phyloP scores from a whole-genome alignment of 352 stramenopile genomes.

The Aphanomyces euteiches region DNA sequence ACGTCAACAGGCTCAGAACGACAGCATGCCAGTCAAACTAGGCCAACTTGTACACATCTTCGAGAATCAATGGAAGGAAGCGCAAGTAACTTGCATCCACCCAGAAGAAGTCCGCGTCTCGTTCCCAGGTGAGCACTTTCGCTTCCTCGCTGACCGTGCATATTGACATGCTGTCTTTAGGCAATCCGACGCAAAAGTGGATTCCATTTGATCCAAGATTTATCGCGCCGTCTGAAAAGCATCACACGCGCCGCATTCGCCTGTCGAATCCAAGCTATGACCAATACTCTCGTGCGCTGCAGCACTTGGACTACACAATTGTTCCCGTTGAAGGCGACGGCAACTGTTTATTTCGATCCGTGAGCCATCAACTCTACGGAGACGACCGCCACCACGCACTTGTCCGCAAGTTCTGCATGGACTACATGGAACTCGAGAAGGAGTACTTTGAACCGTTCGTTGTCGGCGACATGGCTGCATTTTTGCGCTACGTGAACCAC shows the following conservation, averaged over 20 bases:
- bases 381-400: conserved; percentile 86
- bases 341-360: conserved; percentile 97
- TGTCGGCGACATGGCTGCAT: conserved; percentile 81
- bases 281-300: conserved; percentile 61
- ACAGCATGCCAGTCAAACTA: conserved; percentile 55
- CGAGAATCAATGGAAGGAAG: conserved; percentile 60
- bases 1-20: conserved; percentile 43
- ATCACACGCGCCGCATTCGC: conserved; percentile 4
- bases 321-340: conserved; percentile 89
- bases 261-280: conserved; percentile 41
- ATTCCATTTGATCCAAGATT: neutral
- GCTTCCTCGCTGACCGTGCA: conserved; percentile 57
- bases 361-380: conserved; percentile 96
- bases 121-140: conserved; percentile 21
- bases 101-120: conserved; percentile 49
- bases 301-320: conserved; percentile 45
- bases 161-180: conserved; percentile 30
- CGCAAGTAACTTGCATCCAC: conserved; percentile 47
- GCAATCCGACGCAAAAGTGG: neutral
- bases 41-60: conserved; percentile 67
- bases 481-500: conserved; percentile 85
- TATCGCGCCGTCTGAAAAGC: conserved; percentile 3
- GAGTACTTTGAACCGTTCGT: conserved; percentile 92
- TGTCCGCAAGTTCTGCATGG: conserved; percentile 87
- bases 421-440: conserved; percentile 94